Percentiles rank a stretch among this genome's conserved stretches.
phyloP scores from a whole-genome alignment of 2,329 filamentous ascomycete species.

The Boeremia lycopersici region DNA sequence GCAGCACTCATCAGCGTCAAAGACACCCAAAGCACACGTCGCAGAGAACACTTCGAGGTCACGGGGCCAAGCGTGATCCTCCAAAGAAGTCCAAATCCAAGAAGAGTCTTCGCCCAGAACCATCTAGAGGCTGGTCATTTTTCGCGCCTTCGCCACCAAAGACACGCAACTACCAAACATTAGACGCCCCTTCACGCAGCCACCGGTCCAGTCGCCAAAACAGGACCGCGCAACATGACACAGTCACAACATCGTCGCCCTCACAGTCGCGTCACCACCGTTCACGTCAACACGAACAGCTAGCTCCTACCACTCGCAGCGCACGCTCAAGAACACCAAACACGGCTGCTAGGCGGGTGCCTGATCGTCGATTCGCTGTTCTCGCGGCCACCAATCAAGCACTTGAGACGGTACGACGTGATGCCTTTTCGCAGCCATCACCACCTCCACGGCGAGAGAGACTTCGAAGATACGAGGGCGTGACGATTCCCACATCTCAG shows the following conservation, averaged over 20 bases:
- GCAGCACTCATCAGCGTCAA: conserved; percentile 40
- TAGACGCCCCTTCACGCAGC: conserved; percentile 37
- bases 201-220: conserved; percentile 38
- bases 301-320: conserved; percentile 29
- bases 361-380: conserved; percentile 47
- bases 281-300: conserved; percentile 37
- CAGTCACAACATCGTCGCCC: conserved; percentile 23
- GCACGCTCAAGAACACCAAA: conserved; percentile 42
- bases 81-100: conserved; percentile 40
- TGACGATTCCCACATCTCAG: conserved; percentile 36
- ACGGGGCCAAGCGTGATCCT: conserved; percentile 46
- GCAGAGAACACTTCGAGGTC: conserved; percentile 42
- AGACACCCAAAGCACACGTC: conserved; percentile 43
- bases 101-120: conserved; percentile 32
- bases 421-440: conserved; percentile 44
- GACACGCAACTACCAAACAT: conserved; percentile 35
- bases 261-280: conserved; percentile 35
- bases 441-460: conserved; percentile 42
- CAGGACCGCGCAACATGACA: conserved; percentile 21
- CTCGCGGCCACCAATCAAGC: conserved; percentile 46
- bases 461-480: conserved; percentile 40
- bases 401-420: conserved; percentile 42
- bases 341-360: conserved; percentile 39
- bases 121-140: conserved; percentile 37
- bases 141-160: conserved; percentile 41